Evolutionary conservation across 345 rosid genomes (phyloP), one percentile per base, ranked within the genome.

Genomic region (Populus deltoides): DNA sequence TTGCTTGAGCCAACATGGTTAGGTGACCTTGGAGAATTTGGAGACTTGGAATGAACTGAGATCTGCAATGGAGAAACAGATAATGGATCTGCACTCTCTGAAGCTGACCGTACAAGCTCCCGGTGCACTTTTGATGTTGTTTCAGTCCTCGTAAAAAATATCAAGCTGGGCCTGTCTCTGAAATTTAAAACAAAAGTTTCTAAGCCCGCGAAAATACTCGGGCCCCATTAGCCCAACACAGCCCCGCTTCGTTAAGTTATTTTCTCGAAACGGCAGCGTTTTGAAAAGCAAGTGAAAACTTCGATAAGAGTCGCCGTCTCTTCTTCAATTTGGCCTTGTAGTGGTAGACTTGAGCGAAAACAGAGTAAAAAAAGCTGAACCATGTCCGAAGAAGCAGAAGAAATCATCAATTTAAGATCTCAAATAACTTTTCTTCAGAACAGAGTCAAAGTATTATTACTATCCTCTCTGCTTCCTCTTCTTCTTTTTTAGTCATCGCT

Each of bases 81-180:
- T 66, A 80, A 77, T 43, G 90, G 87, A 84, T 89, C 89, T 81
- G 73, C 80, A 79, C 82, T 82, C 49, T 80, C 86, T 43, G 87
- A 75, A 74, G 86, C 75, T 33, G 88, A 76, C 22, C 45, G 77
- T 45, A 75, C 75, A 75, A 77, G 78, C 78, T 85, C 73, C 66
- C 33, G 74, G 1, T 81, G 86, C 71, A 80, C 83, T n/a, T 85
- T 81, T 2, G 85, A 77, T 57, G 45, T 2, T 43, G 15, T 43
- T 43, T 43, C 47, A 7, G 15, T 27, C 13, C 6, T n/a, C 36
- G 29, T n/a, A n/a, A 18, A 10, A n/a, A 18, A 57, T 57, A 57
- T 57, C 15, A 57, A 57, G 63, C 6, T n/a, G 29, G 63, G 29
- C 13, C 63, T 57, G 24, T 8, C 25, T n/a, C 27, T 57, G 11